Conservation (phyloP, 2,329 filamentous ascomycete genomes). For the Hypoxylon rubiginosum region DNA sequence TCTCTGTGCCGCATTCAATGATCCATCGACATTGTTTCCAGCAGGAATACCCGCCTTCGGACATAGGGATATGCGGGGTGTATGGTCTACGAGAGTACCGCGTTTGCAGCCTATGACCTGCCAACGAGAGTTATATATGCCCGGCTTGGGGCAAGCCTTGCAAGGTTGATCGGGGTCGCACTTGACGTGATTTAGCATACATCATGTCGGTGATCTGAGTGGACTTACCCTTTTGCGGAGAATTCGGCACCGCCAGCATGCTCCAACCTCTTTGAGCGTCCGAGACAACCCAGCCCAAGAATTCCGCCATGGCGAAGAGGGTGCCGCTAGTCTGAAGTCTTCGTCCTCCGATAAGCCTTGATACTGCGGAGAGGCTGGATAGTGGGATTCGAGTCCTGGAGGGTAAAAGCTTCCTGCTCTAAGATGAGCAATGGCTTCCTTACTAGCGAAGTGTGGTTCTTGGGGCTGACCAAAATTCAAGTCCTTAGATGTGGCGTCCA, state of each 20-base stretch:
- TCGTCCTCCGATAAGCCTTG: slow-evolving; percentile 29
- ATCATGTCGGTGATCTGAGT: background rate
- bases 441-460: background rate
- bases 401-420: slow-evolving; percentile 20
- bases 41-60: slow-evolving; percentile 17
- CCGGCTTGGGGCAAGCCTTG: slow-evolving; percentile 34
- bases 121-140: slow-evolving; percentile 34
- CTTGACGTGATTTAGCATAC: slow-evolving; percentile 28
- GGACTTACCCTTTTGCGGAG: slow-evolving; percentile 39
- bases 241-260: slow-evolving; percentile 42
- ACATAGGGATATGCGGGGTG: slow-evolving; percentile 29
- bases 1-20: background rate
- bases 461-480: slow-evolving; percentile 12
- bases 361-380: slow-evolving; percentile 10
- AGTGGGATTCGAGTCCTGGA: slow-evolving; percentile 6
- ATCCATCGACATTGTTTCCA: background rate
- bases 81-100: slow-evolving; percentile 36
- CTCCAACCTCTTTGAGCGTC: slow-evolving; percentile 38
- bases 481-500: slow-evolving; percentile 22
- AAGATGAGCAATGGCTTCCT: slow-evolving; percentile 8
- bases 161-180: slow-evolving; percentile 38
- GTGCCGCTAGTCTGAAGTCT: slow-evolving; percentile 7
- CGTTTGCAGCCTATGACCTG: slow-evolving; percentile 40
- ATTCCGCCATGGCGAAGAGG: slow-evolving; percentile 5
- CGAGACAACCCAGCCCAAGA: slow-evolving; percentile 33